Base-by-base conservation (phyloP, 164 flowering plant species). In the Magnolia kwangsiensis region DNA sequence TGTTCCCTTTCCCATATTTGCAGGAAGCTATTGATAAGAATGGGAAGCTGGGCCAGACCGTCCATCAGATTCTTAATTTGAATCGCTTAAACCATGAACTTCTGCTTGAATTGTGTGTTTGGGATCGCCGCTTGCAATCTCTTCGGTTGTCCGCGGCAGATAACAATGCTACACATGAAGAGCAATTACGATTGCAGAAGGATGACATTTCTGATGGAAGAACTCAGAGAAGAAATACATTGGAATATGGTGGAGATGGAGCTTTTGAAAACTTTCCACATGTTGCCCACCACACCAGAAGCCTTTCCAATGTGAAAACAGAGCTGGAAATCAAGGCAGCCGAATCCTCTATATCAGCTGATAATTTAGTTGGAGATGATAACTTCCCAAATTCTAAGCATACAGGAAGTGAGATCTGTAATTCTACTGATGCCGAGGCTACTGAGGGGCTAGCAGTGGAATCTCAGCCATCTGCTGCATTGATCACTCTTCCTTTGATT, bases 41-140 rank as follows among this genome's bases (percentile, higher is more conserved):
- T 69, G 86, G 81, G 68, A 75, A 74, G 65, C 31, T 75, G 73
- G 85, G 78, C 72, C 82, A 81, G 66, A 78, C 84, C 61, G 81
- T 75, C 5, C 80, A 82, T 77, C 86, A 85, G 64, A 79, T 89
- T 76, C 91, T 96, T 51, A 75, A 77, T 77, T 82, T 94, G 83
- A 96, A 94, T 75, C 79, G 86, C 45, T 65, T 92, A 75, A 74
- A 82, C 19, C 86, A 88, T 88, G 98, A 91, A 74, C 89, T 96
- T 81, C 80, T 89, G 51, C 88, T 96, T 31, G 86, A 87, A 75
- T 86, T 92, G 29, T 89, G 83, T 76, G 74, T 96, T 69, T 96
- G 99, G 99, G 93, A 92, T 83, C 82, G 78, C 6, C 94, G 99
- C 63, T 77, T 94, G 74, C 85, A 84, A 77, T 79, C 74, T 20